Conservation (phyloP, 179 eudicot genomes). For the Nepenthes alata region DNA sequence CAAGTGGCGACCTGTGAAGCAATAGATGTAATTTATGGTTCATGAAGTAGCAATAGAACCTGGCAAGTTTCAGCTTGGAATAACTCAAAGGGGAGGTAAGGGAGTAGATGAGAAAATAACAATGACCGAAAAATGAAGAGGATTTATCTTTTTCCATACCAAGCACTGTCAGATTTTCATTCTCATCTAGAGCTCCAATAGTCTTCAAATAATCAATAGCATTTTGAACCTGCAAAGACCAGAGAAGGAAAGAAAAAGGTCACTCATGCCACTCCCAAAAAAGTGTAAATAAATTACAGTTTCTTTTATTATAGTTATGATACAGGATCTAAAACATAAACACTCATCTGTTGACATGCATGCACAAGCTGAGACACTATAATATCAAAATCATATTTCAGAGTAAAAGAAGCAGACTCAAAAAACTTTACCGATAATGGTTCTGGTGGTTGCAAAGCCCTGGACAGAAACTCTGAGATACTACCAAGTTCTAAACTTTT, state of each 20-base stretch:
- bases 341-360: background rate
- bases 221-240: conserved; percentile 51
- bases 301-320: background rate
- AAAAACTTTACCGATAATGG: conserved; percentile 49
- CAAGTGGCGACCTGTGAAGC: conserved; percentile 35
- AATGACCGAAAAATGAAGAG: background rate
- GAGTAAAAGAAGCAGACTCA: background rate
- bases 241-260: background rate
- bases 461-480: conserved; percentile 55
- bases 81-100: background rate
- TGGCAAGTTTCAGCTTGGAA: background rate
- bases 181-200: conserved; percentile 69
- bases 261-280: background rate
- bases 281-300: too few species aligned
- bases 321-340: background rate
- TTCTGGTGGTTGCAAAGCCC: conserved; percentile 65
- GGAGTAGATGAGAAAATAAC: background rate
- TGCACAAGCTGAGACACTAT: background rate
- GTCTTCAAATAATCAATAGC: conserved; percentile 61
- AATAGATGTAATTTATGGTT: background rate
- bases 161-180: conserved; percentile 54
- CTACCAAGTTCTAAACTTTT: conserved; percentile 59
- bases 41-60: background rate
- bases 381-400: background rate
- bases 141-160: conserved; percentile 21